Evolutionary conservation across 2,329 filamentous ascomycete genomes (phyloP).

Genomic region (Beauveria pseudobassiana): DNA sequence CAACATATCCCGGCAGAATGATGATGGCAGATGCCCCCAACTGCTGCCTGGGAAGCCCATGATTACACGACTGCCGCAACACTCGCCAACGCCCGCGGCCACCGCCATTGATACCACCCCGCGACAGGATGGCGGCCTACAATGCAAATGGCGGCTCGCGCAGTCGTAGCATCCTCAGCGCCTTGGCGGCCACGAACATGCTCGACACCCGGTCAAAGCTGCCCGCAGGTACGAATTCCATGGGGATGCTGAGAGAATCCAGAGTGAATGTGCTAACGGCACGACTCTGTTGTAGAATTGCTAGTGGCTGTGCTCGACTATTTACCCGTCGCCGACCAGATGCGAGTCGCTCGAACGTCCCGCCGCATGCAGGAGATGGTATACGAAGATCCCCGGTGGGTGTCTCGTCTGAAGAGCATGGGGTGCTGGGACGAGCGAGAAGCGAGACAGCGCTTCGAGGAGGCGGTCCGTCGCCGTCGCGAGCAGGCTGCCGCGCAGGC

Average conservation of each 20-base stretch:
- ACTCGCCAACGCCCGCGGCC: neutral
- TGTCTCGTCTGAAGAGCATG: slow-evolving; percentile 77
- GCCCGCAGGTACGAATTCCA: slow-evolving; percentile 60
- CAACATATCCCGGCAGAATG: slow-evolving; percentile 3
- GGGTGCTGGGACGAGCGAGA: slow-evolving; percentile 87
- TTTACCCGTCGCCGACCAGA: slow-evolving; percentile 74
- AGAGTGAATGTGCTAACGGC: neutral
- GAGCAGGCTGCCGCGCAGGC: slow-evolving; percentile 37
- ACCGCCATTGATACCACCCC: neutral
- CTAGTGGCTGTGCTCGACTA: slow-evolving; percentile 83
- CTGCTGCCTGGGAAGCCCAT: neutral
- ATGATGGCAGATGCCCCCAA: neutral
- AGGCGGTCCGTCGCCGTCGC: slow-evolving; percentile 53
- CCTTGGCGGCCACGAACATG: slow-evolving; percentile 74
- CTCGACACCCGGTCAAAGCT: slow-evolving; percentile 69
- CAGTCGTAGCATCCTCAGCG: slow-evolving; percentile 58
- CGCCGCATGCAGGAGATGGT: slow-evolving; percentile 94
- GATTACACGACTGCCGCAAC: neutral
- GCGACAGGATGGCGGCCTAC: slow-evolving; percentile 34
- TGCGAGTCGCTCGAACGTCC: slow-evolving; percentile 77
- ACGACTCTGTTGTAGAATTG: slow-evolving; percentile 55
- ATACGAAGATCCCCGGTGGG: slow-evolving; percentile 95
- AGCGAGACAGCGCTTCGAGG: slow-evolving; percentile 73
- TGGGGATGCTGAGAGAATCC: no score
- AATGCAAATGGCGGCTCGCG: slow-evolving; percentile 32